Conservation (phyloP, 495 filamentous ascomycete genomes). For the Chaetomium cochliodes region DNA sequence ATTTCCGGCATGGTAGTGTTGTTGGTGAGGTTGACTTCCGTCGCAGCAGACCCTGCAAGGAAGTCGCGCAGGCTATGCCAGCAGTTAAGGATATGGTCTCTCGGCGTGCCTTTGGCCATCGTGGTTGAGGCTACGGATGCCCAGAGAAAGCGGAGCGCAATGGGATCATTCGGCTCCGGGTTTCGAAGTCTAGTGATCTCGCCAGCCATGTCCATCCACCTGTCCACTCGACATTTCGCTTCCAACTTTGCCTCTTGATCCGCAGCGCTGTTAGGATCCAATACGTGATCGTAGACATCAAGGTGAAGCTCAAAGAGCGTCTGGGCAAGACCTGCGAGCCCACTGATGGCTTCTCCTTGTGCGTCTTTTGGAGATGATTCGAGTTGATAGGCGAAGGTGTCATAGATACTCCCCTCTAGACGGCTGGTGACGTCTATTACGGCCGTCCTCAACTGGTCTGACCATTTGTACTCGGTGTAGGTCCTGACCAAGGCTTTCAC, state of each 20-base stretch:
- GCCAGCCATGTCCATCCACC: slow-evolving; percentile 73
- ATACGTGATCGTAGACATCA: slow-evolving; percentile 76
- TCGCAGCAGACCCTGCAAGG: slow-evolving; percentile 38
- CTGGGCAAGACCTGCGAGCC: slow-evolving; percentile 61
- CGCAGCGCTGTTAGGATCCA: slow-evolving; percentile 68
- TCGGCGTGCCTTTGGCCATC: slow-evolving; percentile 61
- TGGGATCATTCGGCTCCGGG: slow-evolving; percentile 41
- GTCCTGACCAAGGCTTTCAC: slow-evolving; percentile 57
- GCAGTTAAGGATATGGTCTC: slow-evolving; percentile 77
- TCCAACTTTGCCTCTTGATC: slow-evolving; percentile 55
- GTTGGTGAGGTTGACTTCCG: slow-evolving; percentile 69
- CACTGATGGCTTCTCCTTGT: slow-evolving; percentile 23
- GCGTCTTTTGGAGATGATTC: slow-evolving; percentile 29
- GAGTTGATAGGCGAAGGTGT: slow-evolving; percentile 50
- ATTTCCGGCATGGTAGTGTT: slow-evolving; percentile 88
- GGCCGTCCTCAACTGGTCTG: slow-evolving; percentile 66
- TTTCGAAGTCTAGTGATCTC: slow-evolving; percentile 53
- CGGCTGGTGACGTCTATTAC: slow-evolving; percentile 65
- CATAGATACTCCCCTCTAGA: slow-evolving; percentile 67
- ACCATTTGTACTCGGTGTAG: slow-evolving; percentile 68
- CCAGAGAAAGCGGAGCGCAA: slow-evolving; percentile 75
- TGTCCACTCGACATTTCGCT: slow-evolving; percentile 66
- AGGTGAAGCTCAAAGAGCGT: slow-evolving; percentile 86
- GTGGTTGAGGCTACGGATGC: slow-evolving; percentile 72
- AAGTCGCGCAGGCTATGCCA: slow-evolving; percentile 64